phyloP scores from a whole-genome alignment of 2,329 filamentous ascomycete genomes.

The Lasiodiplodia theobromae region DNA sequence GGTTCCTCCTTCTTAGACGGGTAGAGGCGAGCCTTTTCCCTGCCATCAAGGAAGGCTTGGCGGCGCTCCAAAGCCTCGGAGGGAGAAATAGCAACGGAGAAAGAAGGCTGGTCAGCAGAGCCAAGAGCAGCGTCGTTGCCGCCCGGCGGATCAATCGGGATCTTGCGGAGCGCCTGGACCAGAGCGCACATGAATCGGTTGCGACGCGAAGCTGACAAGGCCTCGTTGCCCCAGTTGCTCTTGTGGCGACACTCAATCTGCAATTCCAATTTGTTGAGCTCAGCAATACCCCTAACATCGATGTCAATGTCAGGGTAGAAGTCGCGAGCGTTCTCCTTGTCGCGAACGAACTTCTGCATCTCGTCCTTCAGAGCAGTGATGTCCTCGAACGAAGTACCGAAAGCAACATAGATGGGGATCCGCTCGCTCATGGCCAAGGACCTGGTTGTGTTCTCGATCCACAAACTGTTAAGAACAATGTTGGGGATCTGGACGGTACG shows the following conservation, averaged over 20 bases:
- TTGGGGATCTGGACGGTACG: slow-evolving; percentile 87
- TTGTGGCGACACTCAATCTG: slow-evolving; percentile 89
- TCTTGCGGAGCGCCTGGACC: slow-evolving; percentile 80
- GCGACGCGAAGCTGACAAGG: slow-evolving; percentile 77
- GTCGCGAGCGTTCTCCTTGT: slow-evolving; percentile 86
- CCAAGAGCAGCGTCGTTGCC: slow-evolving; percentile 71
- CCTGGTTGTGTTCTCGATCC: slow-evolving; percentile 92
- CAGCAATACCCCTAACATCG: slow-evolving; percentile 77
- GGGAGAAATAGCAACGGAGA: slow-evolving; percentile 74
- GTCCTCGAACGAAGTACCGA: slow-evolving; percentile 88
- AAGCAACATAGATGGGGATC: slow-evolving; percentile 80
- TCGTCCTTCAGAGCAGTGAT: slow-evolving; percentile 84
- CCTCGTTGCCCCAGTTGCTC: slow-evolving; percentile 70
- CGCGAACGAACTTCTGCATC: slow-evolving; percentile 82
- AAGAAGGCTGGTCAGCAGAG: slow-evolving; percentile 74
- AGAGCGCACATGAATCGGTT: slow-evolving; percentile 98
- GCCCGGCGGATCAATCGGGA: slow-evolving; percentile 84
- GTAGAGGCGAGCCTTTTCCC: slow-evolving; percentile 71
- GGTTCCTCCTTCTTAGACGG: slow-evolving; percentile 53
- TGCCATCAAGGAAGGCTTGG: slow-evolving; percentile 46
- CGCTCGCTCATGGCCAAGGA: slow-evolving; percentile 91
- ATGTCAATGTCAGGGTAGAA: slow-evolving; percentile 86
- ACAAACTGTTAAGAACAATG: slow-evolving; percentile 88
- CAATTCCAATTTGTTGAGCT: slow-evolving; percentile 87
- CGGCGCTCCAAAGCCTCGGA: slow-evolving; percentile 26